These are phyloP conservation scores for Taiwanofungus camphoratus DNA, from an alignment of 1,284 basidiomycete genomes.

Conservation along the genomic window DNA sequence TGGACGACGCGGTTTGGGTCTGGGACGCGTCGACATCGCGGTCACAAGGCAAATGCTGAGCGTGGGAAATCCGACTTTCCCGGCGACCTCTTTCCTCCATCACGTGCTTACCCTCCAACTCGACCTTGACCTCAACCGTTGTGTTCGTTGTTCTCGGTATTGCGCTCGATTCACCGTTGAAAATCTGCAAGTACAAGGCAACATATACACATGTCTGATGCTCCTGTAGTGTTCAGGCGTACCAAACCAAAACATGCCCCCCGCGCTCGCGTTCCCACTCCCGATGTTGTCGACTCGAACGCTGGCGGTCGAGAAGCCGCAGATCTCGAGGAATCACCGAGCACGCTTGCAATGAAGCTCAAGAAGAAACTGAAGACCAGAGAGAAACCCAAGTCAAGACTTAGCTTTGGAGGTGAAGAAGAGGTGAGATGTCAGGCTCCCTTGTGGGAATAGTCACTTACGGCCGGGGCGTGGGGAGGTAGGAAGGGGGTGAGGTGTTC, in stretches of 20 bases:
- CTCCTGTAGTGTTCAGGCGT: constrained; percentile 48
- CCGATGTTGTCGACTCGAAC: constrained; percentile 31
- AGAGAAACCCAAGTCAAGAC: constrained; percentile 53
- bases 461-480: constrained; percentile 10
- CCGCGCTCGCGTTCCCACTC: constrained; percentile 34
- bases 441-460: constrained; percentile 18
- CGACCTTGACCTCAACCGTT: not conserved
- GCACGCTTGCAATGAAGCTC: constrained; percentile 53
- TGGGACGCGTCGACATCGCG: constrained; percentile 36
- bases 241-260: constrained; percentile 47
- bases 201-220: constrained; percentile 28
- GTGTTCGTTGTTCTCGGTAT: not conserved
- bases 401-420: constrained; percentile 82
- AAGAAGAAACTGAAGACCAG: constrained; percentile 62
- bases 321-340: constrained; percentile 39
- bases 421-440: constrained; percentile 47
- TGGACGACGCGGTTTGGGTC: constrained; percentile 44
- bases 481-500: constrained; percentile 61
- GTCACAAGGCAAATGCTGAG: constrained; percentile 19
- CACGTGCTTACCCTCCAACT: constrained; percentile 16
- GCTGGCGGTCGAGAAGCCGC: constrained; percentile 27
- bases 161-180: not conserved
- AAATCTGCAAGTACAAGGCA: too few relatives aligned
- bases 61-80: constrained; percentile 44
- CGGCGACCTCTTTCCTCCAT: constrained; percentile 9